phyloP scores from a whole-genome alignment of 1,139 yeast genomes.

The Yamadazyma sp. region DNA sequence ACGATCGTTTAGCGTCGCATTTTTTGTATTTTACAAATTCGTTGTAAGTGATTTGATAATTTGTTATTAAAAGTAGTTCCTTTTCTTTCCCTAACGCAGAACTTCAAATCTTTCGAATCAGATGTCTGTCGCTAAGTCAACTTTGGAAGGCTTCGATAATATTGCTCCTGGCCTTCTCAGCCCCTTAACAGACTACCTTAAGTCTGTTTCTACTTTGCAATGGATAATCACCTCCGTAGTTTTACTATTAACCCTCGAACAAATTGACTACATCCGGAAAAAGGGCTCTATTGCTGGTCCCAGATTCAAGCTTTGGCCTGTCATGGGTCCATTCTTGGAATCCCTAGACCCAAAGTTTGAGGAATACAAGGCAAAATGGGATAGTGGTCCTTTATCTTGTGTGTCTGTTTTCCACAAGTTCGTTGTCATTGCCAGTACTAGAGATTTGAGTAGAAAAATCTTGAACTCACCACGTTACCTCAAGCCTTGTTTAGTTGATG shows the following conservation, averaged over 20 bases:
- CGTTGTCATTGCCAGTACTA: constrained; percentile 88
- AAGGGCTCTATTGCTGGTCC: constrained; percentile 95
- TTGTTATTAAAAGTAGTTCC: neutral
- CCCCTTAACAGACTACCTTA: neutral
- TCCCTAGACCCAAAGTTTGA: constrained; percentile 96
- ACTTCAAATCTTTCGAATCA: neutral
- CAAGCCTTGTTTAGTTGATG: constrained; percentile 97
- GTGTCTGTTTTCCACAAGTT: constrained; percentile 97
- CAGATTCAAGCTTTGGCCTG: constrained; percentile 79
- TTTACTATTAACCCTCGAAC: constrained; percentile 68
- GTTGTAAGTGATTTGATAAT: neutral
- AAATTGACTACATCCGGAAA: constrained; percentile 68
- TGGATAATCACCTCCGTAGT: constrained; percentile 50
- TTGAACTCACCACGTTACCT: constrained; percentile 83
- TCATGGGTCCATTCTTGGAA: constrained; percentile 94
- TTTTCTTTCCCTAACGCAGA: neutral
- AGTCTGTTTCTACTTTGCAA: constrained; percentile 30
- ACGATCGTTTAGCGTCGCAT: constrained; percentile 2
- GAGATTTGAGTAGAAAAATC: constrained; percentile 89
- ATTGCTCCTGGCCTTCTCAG: neutral
- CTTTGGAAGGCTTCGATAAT: neutral
- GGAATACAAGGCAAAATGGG: constrained; percentile 91
- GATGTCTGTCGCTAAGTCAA: neutral
- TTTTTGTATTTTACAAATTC: neutral
- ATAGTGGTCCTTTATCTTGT: constrained; percentile 89